These are phyloP conservation scores for Bassia scoparia DNA, from an alignment of 148 eudicot genomes.

Conservation along the genomic window DNA sequence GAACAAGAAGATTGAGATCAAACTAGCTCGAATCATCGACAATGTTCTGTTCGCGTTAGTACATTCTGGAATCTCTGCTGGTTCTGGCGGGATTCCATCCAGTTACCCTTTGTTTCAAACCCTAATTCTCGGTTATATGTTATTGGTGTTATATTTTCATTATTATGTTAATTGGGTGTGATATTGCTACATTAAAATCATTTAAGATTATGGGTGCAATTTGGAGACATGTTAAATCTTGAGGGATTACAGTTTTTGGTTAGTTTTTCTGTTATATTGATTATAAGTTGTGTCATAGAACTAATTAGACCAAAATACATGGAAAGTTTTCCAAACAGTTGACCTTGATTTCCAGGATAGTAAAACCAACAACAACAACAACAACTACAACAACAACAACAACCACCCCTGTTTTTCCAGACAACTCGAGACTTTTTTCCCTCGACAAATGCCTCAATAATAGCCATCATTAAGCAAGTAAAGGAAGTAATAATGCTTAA, in stretches of 20 bases:
- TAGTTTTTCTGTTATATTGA: neutral
- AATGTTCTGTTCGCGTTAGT: slow-evolving; percentile 85
- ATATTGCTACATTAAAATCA: neutral
- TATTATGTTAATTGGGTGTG: neutral
- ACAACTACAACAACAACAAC: slow-evolving; percentile 20
- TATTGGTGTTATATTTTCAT: no score
- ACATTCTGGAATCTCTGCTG: slow-evolving; percentile 95
- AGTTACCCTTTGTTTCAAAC: slow-evolving; percentile 44
- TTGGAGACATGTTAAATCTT: neutral
- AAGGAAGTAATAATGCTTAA: slow-evolving; percentile 17
- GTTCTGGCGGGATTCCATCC: slow-evolving; percentile 99
- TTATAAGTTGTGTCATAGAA: slow-evolving; percentile 18
- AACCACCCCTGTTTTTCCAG: slow-evolving; percentile 17
- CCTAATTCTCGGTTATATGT: neutral
- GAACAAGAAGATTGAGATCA: slow-evolving; percentile 93
- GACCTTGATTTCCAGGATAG: slow-evolving; percentile 13
- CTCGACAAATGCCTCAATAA: slow-evolving; percentile 8
- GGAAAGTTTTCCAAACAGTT: slow-evolving; percentile 14
- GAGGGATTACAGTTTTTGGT: neutral
- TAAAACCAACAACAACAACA: slow-evolving; percentile 21
- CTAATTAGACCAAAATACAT: slow-evolving; percentile 28
- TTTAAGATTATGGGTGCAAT: neutral
- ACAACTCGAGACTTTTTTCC: slow-evolving; percentile 4
- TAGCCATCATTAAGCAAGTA: slow-evolving; percentile 18
- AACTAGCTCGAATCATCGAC: slow-evolving; percentile 79